Conservation (phyloP, 2,329 filamentous ascomycete genomes). For the Basipetospora chlamydospora region DNA sequence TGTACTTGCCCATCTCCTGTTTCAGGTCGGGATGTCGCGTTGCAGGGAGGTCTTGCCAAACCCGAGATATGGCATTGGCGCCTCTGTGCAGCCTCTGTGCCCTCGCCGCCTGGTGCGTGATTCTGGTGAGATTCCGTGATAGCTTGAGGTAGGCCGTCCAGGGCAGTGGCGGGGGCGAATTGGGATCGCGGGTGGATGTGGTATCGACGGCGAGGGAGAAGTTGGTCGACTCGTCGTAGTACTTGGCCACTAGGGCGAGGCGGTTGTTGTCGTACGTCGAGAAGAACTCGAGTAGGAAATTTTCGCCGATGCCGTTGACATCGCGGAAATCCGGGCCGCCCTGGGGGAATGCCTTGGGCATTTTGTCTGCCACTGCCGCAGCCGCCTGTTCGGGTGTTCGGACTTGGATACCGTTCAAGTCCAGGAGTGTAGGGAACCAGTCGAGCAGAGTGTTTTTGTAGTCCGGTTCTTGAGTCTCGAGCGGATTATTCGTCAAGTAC, state of each 20-base stretch:
- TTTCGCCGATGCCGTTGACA: constrained; percentile 57
- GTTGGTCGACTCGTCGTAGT: constrained; percentile 62
- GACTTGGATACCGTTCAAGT: constrained; percentile 61
- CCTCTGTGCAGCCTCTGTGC: constrained; percentile 55
- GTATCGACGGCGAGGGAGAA: constrained; percentile 67
- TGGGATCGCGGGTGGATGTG: constrained; percentile 32
- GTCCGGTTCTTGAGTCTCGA: constrained; percentile 43
- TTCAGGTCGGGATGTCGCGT: constrained; percentile 63
- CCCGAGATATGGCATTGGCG: constrained; percentile 44
- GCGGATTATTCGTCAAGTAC: constrained; percentile 62
- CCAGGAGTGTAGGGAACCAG: constrained; percentile 72
- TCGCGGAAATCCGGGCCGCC: constrained; percentile 58
- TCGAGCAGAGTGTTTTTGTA: constrained; percentile 55
- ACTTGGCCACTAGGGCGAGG: constrained; percentile 41
- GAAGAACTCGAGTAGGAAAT: constrained; percentile 63
- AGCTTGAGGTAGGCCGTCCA: constrained; percentile 66
- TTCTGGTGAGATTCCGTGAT: constrained; percentile 63
- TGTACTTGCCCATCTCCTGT: constrained; percentile 55
- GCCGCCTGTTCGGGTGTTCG: constrained; percentile 58
- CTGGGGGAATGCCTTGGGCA: constrained; percentile 46
- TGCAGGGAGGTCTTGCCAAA: constrained; percentile 56
- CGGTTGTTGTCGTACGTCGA: constrained; percentile 57
- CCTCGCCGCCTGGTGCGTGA: constrained; percentile 44
- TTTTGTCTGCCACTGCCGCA: constrained; percentile 31
- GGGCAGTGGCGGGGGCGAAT: constrained; percentile 29